Conservation (phyloP, 1,284 basidiomycete species). For the Fomitopsis pinicola region DNA sequence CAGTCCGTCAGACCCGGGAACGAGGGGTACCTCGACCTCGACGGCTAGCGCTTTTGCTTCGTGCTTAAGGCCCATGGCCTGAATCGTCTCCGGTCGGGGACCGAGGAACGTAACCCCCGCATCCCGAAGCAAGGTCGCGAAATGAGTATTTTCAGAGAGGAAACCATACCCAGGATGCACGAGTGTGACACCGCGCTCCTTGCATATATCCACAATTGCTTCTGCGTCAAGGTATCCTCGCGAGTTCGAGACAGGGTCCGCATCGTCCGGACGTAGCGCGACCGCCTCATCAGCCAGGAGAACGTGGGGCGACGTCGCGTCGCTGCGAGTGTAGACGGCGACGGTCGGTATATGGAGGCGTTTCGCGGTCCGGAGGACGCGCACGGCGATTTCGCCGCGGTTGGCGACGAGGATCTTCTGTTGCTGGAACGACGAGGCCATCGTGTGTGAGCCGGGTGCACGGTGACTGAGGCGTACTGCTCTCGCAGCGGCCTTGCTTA, state of each 20-base stretch:
- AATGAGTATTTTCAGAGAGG: constrained; percentile 60
- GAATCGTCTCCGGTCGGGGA: constrained; percentile 49
- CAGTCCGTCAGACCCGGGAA: constrained; percentile 54
- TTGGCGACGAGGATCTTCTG: constrained; percentile 45
- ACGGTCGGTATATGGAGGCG: constrained; percentile 44
- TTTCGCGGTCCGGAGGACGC: constrained; percentile 51
- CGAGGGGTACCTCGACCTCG: constrained; percentile 46
- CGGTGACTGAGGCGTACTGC: neutral
- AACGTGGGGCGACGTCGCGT: constrained; percentile 52
- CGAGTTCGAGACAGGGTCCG: constrained; percentile 17
- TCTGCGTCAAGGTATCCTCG: constrained; percentile 39
- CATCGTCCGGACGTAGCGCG: constrained; percentile 26
- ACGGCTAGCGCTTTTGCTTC: constrained; percentile 48
- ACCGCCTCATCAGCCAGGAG: constrained; percentile 45
- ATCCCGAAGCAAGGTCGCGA: constrained; percentile 43
- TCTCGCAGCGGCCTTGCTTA: neutral
- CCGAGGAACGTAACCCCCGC: constrained; percentile 59
- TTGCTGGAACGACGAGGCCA: neutral
- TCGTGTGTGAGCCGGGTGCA: neutral
- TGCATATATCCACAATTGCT: constrained; percentile 42
- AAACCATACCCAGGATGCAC: constrained; percentile 70
- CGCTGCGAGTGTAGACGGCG: constrained; percentile 51
- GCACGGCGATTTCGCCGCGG: constrained; percentile 50
- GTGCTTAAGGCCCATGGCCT: constrained; percentile 61
- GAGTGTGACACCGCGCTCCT: constrained; percentile 43